Base-by-base conservation (phyloP, 768 basidiomycete genomes). In the Pluteus cervinus region DNA sequence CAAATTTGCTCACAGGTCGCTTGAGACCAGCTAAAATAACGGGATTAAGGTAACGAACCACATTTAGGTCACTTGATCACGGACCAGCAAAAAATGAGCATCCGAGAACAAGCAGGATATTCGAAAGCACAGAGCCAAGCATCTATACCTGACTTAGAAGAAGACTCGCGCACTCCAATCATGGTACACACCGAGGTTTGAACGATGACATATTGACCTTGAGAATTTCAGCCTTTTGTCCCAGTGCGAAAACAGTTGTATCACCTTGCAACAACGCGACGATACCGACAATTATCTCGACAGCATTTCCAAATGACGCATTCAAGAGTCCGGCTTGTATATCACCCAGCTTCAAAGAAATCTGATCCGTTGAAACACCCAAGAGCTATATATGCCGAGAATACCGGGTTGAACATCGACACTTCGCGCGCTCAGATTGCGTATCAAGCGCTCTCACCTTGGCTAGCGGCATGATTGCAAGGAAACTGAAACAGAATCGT, bases 111-210 rank as follows among this genome's bases (percentile, higher is more conserved):
- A 96, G 69, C 7, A 96, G 73, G 25, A 93, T 66, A 59, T 96
- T 96, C 9, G 89, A 92, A 25, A 96, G 62, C 42, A 96, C 86
- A 20, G 88, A 91, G 14, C 91, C 92, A 30, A 96, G 73, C 74
- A 94, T 80, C 86, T 86, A 46, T 4, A 37, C 22, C 8, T 17
- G 21, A 7, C 20, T 45, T 32, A 25, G 26, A 31, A 33, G 7
- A 39, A 11, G 16, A 20, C 12, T 18, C 7, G 9, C 16, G 6
- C 15, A 26, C 29, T n/a, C 7, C 33, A 14, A 8, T 11, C 23
- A 9, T 39, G 24, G 12, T 9, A 47, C 75, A 43, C 42, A 86
- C 85, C 24, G 90, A 92, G 20, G 88, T 92, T 59, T 96, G 90
- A 2, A 96, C 92, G 50, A 96, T 85, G 24, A 86, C 79, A 12